phyloP scores from a whole-genome alignment of 1,139 yeast species.

The Candida gigantensis region DNA sequence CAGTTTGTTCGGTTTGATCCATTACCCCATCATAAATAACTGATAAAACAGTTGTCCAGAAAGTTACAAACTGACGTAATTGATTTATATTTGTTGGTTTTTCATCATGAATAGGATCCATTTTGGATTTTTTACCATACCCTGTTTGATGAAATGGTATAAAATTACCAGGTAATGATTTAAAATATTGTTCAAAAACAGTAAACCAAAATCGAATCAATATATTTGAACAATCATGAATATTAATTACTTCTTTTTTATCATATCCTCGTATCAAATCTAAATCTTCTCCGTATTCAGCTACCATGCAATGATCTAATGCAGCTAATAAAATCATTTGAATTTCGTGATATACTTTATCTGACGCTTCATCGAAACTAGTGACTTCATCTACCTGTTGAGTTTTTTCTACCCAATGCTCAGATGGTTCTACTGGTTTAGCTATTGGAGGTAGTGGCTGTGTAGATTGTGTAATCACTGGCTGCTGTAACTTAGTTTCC shows the following conservation, averaged over 20 bases:
- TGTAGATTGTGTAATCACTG: constrained; percentile 1
- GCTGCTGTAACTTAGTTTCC: constrained; percentile 7
- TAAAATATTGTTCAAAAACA: constrained; percentile 55
- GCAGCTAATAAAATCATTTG: constrained; percentile 44
- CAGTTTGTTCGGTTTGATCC: constrained; percentile 36
- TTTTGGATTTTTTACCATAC: constrained; percentile 19
- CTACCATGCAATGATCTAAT: constrained; percentile 53
- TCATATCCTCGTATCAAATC: constrained; percentile 51
- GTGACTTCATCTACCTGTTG: constrained; percentile 7
- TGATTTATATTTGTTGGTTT: constrained; percentile 31
- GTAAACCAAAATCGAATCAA: constrained; percentile 56
- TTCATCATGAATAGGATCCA: constrained; percentile 22
- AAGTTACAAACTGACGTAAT: constrained; percentile 41
- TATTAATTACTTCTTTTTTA: constrained; percentile 26
- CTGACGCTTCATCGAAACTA: constrained; percentile 12
- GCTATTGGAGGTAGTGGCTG: not conserved
- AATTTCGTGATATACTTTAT: constrained; percentile 39
- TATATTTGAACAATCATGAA: constrained; percentile 45
- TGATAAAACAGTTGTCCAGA: constrained; percentile 52
- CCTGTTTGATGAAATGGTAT: constrained; percentile 30
- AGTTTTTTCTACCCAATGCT: constrained; percentile 15
- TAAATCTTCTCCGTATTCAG: constrained; percentile 60
- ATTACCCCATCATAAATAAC: constrained; percentile 43
- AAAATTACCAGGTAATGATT: constrained; percentile 14
- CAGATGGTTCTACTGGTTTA: constrained; percentile 9